Evolutionary conservation across 345 rosid genomes (phyloP), one percentile per base, ranked within the genome.

Genomic region (Pugionium cornutum): DNA sequence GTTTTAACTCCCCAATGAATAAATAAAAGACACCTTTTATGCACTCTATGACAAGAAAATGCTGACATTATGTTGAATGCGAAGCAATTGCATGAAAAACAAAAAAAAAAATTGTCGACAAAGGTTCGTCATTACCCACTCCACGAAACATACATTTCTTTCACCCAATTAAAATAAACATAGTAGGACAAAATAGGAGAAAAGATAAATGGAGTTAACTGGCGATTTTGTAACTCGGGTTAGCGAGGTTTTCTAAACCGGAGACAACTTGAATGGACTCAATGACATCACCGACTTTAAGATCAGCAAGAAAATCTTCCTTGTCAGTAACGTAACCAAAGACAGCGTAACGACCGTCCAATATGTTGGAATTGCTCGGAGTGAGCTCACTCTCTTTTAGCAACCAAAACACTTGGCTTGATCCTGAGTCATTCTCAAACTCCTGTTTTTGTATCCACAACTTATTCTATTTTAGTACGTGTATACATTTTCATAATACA

Each of bases 371-470:
- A 39, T 88, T 90, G 76, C 99, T 90, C 8, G 97, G 99, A 8
- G 97, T 94, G 51, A 94, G 87, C 62, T 94, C 99, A 72, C 99
- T 94, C 79, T 94, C 97, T 83, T 94, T 94, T 48, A 94, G 79
- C 45, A 94, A 82, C 97, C 99, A 94, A 73, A 94, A 94, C 46
- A 94, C 62, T 75, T 94, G 97, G 77, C 99, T 94, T 66, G 99
- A 94, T 26, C 82, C 97, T 6, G 97, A 90, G 75, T 94, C 88
- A 77, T 84, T 61, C 84, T 90, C 97, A 63, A 94, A 90, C 79
- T 94, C 99, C 99, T 90, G 91, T 51, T 4, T 26, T 3, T 45
- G 31, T n/a, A 42, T 4, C 25, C 44, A 7, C 18, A 18, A 18
- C 18, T 18, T 18, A 18, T 18, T 18, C 0, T 18, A 18, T 18